Conservation (phyloP, 148 eudicot species). For the Bassia scoparia region DNA sequence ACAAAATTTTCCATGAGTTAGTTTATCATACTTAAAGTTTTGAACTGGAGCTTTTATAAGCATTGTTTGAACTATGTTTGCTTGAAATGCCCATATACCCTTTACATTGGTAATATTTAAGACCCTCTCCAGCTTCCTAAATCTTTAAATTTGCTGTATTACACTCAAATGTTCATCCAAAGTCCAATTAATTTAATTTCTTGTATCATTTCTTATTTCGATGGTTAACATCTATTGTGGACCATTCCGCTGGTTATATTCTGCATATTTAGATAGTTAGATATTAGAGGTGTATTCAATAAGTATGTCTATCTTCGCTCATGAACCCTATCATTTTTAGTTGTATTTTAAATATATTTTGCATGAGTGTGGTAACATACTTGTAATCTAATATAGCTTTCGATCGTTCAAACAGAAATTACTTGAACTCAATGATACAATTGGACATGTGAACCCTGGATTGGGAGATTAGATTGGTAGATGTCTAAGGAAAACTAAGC, state of each 20-base stretch:
- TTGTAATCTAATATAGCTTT: background rate
- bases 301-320: background rate
- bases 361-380: background rate
- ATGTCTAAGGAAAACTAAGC: constrained; percentile 63
- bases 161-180: background rate
- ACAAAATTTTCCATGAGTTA: constrained; percentile 16
- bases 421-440: constrained; percentile 88
- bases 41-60: background rate
- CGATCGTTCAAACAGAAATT: constrained; percentile 48
- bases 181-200: background rate
- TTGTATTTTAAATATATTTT: background rate
- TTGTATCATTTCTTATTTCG: background rate
- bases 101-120: background rate
- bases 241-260: background rate
- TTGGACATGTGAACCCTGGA: constrained; percentile 85
- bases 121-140: background rate
- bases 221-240: background rate
- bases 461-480: constrained; percentile 61
- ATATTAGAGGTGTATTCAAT: background rate
- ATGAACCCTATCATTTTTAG: background rate
- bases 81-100: background rate
- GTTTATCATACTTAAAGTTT: constrained; percentile 3
- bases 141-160: background rate
- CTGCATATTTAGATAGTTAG: background rate
- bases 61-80: constrained; percentile 7